phyloP scores from a whole-genome alignment of 768 basidiomycete genomes.

The Cyclocybe cylindracea region DNA sequence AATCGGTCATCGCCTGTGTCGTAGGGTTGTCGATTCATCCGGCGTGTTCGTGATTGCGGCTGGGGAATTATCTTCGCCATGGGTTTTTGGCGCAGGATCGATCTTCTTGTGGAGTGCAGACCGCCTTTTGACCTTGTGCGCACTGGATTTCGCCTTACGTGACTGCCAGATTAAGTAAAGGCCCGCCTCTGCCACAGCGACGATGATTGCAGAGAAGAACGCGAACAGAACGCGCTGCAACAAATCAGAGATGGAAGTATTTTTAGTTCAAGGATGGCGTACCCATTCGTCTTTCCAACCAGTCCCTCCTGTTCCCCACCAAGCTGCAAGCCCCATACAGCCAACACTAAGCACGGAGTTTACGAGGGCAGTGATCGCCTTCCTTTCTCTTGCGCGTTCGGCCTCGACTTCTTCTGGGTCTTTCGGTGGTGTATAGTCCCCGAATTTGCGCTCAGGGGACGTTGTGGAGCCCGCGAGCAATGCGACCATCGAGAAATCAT shows the following conservation, averaged over 20 bases:
- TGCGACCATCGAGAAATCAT: conserved; percentile 67
- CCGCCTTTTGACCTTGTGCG: conserved; percentile 18
- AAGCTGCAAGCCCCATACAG: conserved; percentile 67
- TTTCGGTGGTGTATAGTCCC: conserved; percentile 44
- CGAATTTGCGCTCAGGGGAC: conserved; percentile 76
- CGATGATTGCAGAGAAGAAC: conserved; percentile 59
- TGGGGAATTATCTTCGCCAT: conserved; percentile 5
- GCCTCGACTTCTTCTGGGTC: conserved; percentile 50
- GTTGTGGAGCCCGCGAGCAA: conserved; percentile 77
- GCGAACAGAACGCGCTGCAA: conserved; percentile 61
- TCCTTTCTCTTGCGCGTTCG: conserved; percentile 53
- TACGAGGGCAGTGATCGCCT: conserved; percentile 66
- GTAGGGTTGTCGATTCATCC: conserved; percentile 20
- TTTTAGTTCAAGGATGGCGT: conserved; percentile 25
- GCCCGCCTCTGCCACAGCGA: conserved; percentile 68
- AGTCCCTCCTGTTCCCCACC: conserved; percentile 68
- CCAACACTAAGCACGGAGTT: conserved; percentile 73
- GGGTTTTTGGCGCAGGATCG: conserved; percentile 22
- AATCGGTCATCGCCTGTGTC: conserved; percentile 27
- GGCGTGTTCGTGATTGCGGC: conserved; percentile 7
- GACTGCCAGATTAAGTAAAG: conserved; percentile 77
- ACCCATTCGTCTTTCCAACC: conserved; percentile 80
- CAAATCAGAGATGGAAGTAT: conserved; percentile 4
- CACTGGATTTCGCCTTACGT: conserved; percentile 29
- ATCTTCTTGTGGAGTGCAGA: conserved; percentile 37